A percentile compares a stretch with the other conserved stretches of the same genome.
Conservation (phyloP, 2,329 filamentous ascomycete genomes). For the Penicillium expansum region DNA sequence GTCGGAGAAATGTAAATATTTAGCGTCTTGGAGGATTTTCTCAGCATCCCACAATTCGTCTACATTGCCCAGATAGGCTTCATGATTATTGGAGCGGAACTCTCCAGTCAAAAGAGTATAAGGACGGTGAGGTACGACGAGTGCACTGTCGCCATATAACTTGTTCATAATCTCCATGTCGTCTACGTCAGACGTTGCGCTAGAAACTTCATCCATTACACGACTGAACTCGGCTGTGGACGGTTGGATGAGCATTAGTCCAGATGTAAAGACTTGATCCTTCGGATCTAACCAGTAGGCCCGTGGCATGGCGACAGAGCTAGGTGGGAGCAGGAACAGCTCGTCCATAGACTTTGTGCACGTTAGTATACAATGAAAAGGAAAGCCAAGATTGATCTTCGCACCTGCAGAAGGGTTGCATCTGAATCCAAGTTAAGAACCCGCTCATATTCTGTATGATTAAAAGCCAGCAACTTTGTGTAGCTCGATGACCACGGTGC, state of each 20-base stretch:
- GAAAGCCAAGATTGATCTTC: no score
- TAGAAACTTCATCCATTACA: conserved; percentile 36
- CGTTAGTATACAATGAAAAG: conserved; percentile 6
- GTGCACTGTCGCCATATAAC: conserved; percentile 54
- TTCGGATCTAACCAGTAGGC: conserved; percentile 64
- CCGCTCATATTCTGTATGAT: conserved; percentile 59
- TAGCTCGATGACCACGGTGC: conserved; percentile 61
- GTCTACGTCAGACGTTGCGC: conserved; percentile 40
- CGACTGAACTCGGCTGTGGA: conserved; percentile 48
- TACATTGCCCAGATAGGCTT: conserved; percentile 48
- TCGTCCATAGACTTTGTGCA: conserved; percentile 59
- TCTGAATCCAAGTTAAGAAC: conserved; percentile 61
- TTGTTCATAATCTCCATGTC: conserved; percentile 65
- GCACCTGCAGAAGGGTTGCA: not conserved
- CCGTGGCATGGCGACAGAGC: conserved; percentile 61
- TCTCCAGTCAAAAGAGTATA: conserved; percentile 60
- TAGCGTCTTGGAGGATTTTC: conserved; percentile 53
- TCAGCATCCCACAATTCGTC: conserved; percentile 56
- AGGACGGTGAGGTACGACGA: conserved; percentile 58
- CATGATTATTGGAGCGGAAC: conserved; percentile 52
- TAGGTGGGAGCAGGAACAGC: conserved; percentile 60
- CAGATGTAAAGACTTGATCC: conserved; percentile 53
- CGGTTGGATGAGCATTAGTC: conserved; percentile 59
- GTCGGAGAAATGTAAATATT: conserved; percentile 27
- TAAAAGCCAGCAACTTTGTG: conserved; percentile 66